phyloP scores from a whole-genome alignment of 129 eudicot genomes.

The Tagetes patula region DNA sequence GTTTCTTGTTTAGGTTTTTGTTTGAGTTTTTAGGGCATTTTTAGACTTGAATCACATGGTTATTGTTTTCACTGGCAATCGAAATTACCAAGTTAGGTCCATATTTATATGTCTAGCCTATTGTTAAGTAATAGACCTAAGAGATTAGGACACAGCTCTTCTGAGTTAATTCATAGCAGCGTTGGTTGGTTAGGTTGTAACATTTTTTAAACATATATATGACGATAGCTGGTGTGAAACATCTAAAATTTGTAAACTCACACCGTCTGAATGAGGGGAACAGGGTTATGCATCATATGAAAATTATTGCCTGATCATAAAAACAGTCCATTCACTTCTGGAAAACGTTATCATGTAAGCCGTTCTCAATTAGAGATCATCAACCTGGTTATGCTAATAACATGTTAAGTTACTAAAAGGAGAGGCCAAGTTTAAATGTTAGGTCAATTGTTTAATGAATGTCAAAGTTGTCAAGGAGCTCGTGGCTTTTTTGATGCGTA shows the following conservation, averaged over 20 bases:
- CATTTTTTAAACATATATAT: neutral
- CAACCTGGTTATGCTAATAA: slow-evolving; percentile 20
- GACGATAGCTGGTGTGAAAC: neutral
- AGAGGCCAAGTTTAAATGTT: slow-evolving; percentile 4
- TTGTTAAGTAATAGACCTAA: neutral
- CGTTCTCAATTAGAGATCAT: neutral
- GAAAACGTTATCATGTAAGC: neutral
- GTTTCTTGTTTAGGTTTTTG: slow-evolving; percentile 27
- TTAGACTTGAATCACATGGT: neutral
- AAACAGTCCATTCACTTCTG: slow-evolving; percentile 8
- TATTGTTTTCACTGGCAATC: neutral
- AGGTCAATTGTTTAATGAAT: slow-evolving; percentile 1
- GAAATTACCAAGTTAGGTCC: neutral
- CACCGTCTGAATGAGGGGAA: slow-evolving; percentile 5
- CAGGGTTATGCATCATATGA: slow-evolving; percentile 12
- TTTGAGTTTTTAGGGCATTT: slow-evolving; percentile 26
- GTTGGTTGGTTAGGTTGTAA: slow-evolving; percentile 6
- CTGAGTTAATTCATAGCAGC: neutral
- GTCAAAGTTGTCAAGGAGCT: slow-evolving; percentile 12
- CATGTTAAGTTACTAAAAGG: slow-evolving; percentile 14
- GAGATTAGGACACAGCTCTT: neutral
- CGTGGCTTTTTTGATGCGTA: neutral
- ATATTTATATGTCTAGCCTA: slow-evolving; percentile 10
- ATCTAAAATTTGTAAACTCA: neutral
- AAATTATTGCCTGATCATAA: neutral